A percentile compares a stretch with the other conserved stretches of the same genome.
Evolutionary conservation across 2,329 filamentous ascomycete species (phyloP).

Genomic region (Teratosphaeria destructans): DNA sequence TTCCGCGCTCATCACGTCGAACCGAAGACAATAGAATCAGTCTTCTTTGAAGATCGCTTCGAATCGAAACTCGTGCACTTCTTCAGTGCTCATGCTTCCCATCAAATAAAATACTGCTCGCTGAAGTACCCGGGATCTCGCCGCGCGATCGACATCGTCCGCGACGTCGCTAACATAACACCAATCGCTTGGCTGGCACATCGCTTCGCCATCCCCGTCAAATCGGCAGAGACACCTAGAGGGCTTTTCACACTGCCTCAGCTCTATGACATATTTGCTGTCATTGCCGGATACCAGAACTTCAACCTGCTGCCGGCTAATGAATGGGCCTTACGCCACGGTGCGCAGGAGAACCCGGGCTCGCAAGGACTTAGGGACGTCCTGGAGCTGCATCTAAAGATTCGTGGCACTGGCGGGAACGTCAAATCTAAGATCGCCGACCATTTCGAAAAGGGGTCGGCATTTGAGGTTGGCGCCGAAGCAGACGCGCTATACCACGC

Average conservation of each 20-base stretch:
- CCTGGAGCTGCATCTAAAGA: constrained; percentile 35
- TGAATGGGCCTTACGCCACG: constrained; percentile 40
- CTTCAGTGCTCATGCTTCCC: constrained; percentile 34
- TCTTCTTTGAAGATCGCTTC: constrained; percentile 36
- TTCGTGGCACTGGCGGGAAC: constrained; percentile 25
- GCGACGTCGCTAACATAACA: constrained; percentile 58
- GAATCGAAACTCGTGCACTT: constrained; percentile 35
- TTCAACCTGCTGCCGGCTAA: constrained; percentile 43
- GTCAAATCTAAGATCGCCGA: constrained; percentile 34
- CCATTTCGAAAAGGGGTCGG: constrained; percentile 38
- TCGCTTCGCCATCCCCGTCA: constrained; percentile 57
- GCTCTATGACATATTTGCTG: constrained; percentile 36
- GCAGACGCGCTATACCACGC: constrained; percentile 44
- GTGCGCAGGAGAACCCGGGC: constrained; percentile 19
- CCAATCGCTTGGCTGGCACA: constrained; percentile 55
- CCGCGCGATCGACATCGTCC: constrained; percentile 44
- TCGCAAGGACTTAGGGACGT: constrained; percentile 26
- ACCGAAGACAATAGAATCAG: constrained; percentile 35
- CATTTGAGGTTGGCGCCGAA: constrained; percentile 39
- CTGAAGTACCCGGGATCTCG: constrained; percentile 36
- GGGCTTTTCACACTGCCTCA: constrained; percentile 42
- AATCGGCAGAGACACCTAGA: constrained; percentile 49
- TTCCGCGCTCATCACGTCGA: constrained; percentile 37
- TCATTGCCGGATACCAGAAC: constrained; percentile 41
- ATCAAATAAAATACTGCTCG: constrained; percentile 38